Conservation (phyloP, 371 early-diverging fungal genomes). For the Circinella minor region DNA sequence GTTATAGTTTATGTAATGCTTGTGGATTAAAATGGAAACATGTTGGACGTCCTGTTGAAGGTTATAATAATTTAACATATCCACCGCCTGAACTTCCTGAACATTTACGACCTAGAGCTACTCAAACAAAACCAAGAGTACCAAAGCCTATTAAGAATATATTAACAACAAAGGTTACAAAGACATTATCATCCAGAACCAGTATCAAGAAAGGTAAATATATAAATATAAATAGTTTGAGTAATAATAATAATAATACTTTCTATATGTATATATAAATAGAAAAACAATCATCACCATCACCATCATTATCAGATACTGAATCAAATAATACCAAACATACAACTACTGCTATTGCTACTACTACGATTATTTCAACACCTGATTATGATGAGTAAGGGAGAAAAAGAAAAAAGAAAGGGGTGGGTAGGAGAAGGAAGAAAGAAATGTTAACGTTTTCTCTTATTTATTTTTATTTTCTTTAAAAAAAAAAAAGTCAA, state of each 20-base stretch:
- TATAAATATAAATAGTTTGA: too few relatives aligned
- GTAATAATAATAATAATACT: too few relatives aligned
- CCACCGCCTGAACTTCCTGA: slow-evolving; percentile 3
- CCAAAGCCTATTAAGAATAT: not conserved
- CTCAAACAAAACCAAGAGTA: not conserved
- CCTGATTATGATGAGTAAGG: not conserved
- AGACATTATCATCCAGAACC: not conserved
- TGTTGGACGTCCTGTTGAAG: not conserved
- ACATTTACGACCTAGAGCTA: not conserved
- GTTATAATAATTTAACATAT: not conserved
- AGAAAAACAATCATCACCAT: not conserved
- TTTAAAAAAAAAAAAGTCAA: not conserved
- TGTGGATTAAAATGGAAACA: slow-evolving; percentile 43
- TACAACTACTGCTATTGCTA: not conserved
- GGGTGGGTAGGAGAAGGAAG: too few relatives aligned
- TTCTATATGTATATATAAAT: too few relatives aligned
- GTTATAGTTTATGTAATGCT: slow-evolving; percentile 45
- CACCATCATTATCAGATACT: not conserved
- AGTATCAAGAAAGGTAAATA: not conserved
- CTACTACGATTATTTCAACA: too few relatives aligned
- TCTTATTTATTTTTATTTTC: too few relatives aligned
- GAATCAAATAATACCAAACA: not conserved
- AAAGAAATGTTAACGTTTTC: too few relatives aligned
- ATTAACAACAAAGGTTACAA: not conserved
- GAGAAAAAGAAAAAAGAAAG: too few relatives aligned